Conservation (phyloP, 176 grass and related monocot species). For the Bonia amplexicaulis region DNA sequence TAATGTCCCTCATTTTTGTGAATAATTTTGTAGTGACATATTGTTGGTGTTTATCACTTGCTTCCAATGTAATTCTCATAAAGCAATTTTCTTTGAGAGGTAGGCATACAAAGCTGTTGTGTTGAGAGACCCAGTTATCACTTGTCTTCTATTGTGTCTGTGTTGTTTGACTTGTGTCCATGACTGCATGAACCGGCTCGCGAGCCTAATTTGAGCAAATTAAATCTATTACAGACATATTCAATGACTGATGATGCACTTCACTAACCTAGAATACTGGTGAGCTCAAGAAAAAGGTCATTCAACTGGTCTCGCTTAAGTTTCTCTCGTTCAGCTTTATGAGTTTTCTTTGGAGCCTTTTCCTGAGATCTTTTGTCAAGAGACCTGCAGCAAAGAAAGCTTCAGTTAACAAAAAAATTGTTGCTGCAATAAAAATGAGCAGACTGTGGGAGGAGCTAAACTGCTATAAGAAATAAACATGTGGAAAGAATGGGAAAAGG, state of each 20-base stretch:
- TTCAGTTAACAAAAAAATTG: constrained; percentile 11
- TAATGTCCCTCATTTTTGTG: no score
- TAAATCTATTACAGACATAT: constrained; percentile 12
- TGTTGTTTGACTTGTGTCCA: no score
- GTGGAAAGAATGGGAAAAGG: neutral
- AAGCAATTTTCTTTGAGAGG: no score
- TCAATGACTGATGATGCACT: neutral
- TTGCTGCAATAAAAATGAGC: neutral
- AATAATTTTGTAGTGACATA: no score
- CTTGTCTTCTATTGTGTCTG: no score
- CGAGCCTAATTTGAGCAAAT: neutral
- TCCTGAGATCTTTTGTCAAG: constrained; percentile 43
- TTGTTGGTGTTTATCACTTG: no score
- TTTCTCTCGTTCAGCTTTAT: constrained; percentile 78
- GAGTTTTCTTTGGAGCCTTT: constrained; percentile 62
- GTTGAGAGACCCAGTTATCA: no score
- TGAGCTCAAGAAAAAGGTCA: constrained; percentile 68
- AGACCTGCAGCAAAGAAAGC: constrained; percentile 33
- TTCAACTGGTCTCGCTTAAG: constrained; percentile 78
- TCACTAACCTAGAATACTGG: constrained; percentile 62
- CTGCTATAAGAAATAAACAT: constrained; percentile 9
- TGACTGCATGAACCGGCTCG: no score
- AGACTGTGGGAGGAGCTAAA: neutral
- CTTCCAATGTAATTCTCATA: no score
- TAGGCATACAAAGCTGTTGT: no score